Evolutionary conservation across 2,329 filamentous ascomycete species (phyloP).

Genomic region (Penicillium sp.): DNA sequence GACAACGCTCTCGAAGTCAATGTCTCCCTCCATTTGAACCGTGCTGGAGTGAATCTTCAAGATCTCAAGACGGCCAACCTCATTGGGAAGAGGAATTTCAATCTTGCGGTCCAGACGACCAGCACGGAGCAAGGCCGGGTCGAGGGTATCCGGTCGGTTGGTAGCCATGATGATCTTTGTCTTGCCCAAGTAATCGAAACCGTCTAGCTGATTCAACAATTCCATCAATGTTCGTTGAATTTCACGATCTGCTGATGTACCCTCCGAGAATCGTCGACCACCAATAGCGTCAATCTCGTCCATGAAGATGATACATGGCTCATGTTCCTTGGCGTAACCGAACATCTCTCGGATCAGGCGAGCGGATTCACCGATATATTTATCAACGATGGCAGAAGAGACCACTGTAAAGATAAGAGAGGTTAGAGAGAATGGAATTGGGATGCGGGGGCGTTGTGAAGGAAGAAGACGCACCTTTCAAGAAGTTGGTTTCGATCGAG

Average conservation of each 20-base stretch:
- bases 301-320: conserved; percentile 99
- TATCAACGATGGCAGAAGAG: conserved; percentile 98
- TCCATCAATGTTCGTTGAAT: conserved; percentile 99
- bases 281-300: conserved; percentile 99
- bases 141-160: conserved; percentile 93
- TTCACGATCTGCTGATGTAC: conserved; percentile 94
- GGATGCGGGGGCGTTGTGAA: background rate
- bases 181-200: conserved; percentile 98
- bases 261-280: conserved; percentile 92
- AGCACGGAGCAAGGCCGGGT: conserved; percentile 87
- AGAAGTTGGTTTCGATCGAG: conserved; percentile 94
- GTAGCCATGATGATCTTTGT: conserved; percentile 99
- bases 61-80: conserved; percentile 93
- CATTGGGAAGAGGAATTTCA: conserved; percentile 94
- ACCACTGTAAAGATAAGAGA: conserved; percentile 63
- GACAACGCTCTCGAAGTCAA: conserved; percentile 98
- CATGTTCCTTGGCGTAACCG: conserved; percentile 98
- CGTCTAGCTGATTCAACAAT: conserved; percentile 95
- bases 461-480: conserved; percentile 69
- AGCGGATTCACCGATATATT: conserved; percentile 98
- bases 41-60: conserved; percentile 92
- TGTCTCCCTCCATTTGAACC: conserved; percentile 87
- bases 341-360: conserved; percentile 99
- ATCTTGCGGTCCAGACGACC: conserved; percentile 96
- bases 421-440: background rate